phyloP scores from a whole-genome alignment of 2,329 filamentous ascomycete species.

The Aspergillus pseudoglaucus region DNA sequence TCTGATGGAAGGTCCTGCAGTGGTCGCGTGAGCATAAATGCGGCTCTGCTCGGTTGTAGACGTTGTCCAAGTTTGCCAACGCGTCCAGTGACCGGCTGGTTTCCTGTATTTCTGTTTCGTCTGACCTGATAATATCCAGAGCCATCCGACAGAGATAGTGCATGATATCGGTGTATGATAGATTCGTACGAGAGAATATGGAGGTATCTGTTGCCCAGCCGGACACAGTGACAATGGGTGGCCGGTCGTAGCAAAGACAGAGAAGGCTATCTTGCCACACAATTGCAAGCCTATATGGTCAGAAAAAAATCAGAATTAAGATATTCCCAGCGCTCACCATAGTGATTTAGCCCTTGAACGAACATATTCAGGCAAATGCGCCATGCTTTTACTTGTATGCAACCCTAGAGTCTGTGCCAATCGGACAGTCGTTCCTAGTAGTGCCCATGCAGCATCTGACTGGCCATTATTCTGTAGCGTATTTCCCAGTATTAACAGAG shows the following conservation, averaged over 20 bases:
- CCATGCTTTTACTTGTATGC: conserved; percentile 31
- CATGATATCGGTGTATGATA: conserved; percentile 25
- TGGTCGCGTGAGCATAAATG: conserved; percentile 43
- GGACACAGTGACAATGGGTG: conserved; percentile 20
- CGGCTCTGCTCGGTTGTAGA: conserved; percentile 42
- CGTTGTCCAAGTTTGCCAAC: conserved; percentile 39
- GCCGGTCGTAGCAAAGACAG: conserved; percentile 28
- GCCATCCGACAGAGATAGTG: conserved; percentile 20
- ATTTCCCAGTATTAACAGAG: conserved; percentile 51
- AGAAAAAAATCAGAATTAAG: neutral
- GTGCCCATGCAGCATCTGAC: conserved; percentile 26
- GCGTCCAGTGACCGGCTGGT: conserved; percentile 20
- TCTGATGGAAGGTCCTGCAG: conserved; percentile 35
- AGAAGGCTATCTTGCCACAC: conserved; percentile 32
- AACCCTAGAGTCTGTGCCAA: conserved; percentile 29
- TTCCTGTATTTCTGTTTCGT: conserved; percentile 21
- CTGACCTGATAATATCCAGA: conserved; percentile 38
- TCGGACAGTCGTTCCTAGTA: conserved; percentile 25
- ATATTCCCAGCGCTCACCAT: conserved; percentile 11
- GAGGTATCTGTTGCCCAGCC: conserved; percentile 16
- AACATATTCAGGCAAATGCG: conserved; percentile 18
- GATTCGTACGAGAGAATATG: conserved; percentile 7
- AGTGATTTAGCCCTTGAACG: conserved; percentile 16
- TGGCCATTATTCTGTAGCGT: conserved; percentile 30
- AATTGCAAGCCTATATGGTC: conserved; percentile 20